These are phyloP conservation scores for Hyaloscypha finlandica DNA, from an alignment of 495 filamentous ascomycete genomes.

Conservation along the genomic window DNA sequence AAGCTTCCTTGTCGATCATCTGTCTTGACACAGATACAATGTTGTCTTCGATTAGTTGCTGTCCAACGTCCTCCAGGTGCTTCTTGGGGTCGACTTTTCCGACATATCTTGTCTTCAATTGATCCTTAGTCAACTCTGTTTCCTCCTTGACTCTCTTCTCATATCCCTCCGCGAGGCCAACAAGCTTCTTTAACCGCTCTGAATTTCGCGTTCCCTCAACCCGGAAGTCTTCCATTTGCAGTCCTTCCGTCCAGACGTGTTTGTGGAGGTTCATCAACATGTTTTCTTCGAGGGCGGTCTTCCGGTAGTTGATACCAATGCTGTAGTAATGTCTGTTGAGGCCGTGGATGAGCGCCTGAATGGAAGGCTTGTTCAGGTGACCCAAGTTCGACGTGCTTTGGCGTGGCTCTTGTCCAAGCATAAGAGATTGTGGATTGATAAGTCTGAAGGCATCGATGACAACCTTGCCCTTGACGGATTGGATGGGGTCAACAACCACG, in stretches of 20 bases:
- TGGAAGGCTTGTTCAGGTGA: constrained; percentile 97
- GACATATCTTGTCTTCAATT: constrained; percentile 98
- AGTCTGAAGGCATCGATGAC: constrained; percentile 99
- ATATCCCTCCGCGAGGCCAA: constrained; percentile 89
- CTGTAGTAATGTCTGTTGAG: constrained; percentile 99
- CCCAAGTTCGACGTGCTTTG: constrained; percentile 98
- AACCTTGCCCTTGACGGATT: constrained; percentile 99
- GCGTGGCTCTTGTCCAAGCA: constrained; percentile 97
- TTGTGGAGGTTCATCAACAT: constrained; percentile 99
- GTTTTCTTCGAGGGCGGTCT: constrained; percentile 97
- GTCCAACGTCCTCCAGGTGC: constrained; percentile 94
- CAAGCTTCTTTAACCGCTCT: constrained; percentile 82
- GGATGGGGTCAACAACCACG: constrained; percentile 97
- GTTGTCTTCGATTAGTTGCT: constrained; percentile 96
- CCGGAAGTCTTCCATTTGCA: constrained; percentile 96
- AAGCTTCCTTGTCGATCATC: constrained; percentile 99
- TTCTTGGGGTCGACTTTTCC: constrained; percentile 99
- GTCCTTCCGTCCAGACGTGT: constrained; percentile 96
- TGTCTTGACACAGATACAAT: constrained; percentile 94
- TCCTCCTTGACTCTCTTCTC: constrained; percentile 99
- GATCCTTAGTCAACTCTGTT: constrained; percentile 93
- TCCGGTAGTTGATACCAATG: constrained; percentile 96
- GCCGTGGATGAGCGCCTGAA: constrained; percentile 98
- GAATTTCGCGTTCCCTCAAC: constrained; percentile 80
- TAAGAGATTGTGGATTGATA: constrained; percentile 97